A percentile compares a stretch with the other conserved stretches of the same genome.
Evolutionary conservation across 805 yeast genomes (phyloP).

Genomic region (Candida insectorum): DNA sequence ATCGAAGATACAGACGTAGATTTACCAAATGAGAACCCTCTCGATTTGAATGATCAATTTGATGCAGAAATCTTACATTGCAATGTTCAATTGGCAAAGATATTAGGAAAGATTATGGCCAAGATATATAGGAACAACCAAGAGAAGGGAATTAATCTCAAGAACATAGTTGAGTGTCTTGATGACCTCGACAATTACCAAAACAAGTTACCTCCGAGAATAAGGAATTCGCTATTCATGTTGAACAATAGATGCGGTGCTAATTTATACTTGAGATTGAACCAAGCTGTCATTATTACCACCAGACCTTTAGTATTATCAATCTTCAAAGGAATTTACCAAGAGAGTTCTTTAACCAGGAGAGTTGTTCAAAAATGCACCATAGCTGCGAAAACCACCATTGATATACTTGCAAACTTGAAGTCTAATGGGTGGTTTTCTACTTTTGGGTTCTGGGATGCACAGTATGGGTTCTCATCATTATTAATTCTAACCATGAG

Average conservation of each 20-base stretch:
- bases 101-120: conserved; percentile 28
- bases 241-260: conserved; percentile 18
- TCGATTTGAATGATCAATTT: conserved; percentile 22
- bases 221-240: conserved; percentile 19
- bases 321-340: conserved; percentile 18
- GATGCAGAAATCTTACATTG: conserved; percentile 25
- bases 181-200: conserved; percentile 35
- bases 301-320: conserved; percentile 30
- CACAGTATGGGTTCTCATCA: conserved; percentile 34
- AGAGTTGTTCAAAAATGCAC: conserved; percentile 25
- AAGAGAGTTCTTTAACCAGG: conserved; percentile 4
- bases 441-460: conserved; percentile 38
- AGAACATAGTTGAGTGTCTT: conserved; percentile 33
- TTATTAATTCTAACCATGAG: conserved; percentile 22
- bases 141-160: conserved; percentile 28
- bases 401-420: conserved; percentile 26
- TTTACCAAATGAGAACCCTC: conserved; percentile 28
- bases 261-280: conserved; percentile 30
- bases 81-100: conserved; percentile 35
- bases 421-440: conserved; percentile 24
- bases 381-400: conserved; percentile 25
- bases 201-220: conserved; percentile 24
- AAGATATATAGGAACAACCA: conserved; percentile 20
- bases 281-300: conserved; percentile 29
- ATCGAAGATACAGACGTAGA: conserved; percentile 40